These are phyloP conservation scores for Malus domestica DNA, from an alignment of 306 rosid genomes.

Conservation along the genomic window ASM211411v1 NC_041795.1:5515501-5516000, in stretches of 20 bases:
- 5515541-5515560: not conserved
- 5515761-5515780: not conserved
- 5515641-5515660: constrained; percentile 52
- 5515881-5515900: too few relatives aligned
- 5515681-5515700: constrained; percentile 82
- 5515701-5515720: constrained; percentile 91
- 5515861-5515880: too few relatives aligned
- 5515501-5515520: too few relatives aligned
- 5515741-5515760: constrained; percentile 72
- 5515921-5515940: too few relatives aligned
- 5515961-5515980: too few relatives aligned
- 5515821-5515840: too few relatives aligned
- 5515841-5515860: too few relatives aligned
- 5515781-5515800: not conserved
- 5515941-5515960: too few relatives aligned
- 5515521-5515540: too few relatives aligned
- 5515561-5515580: too few relatives aligned
- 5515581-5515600: constrained; percentile 1
- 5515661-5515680: constrained; percentile 57
- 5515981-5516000: too few relatives aligned
- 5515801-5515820: too few relatives aligned
- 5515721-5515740: constrained; percentile 84
- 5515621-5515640: constrained; percentile 47
- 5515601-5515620: constrained; percentile 62
- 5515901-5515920: rapidly evolving